Percentiles rank a stretch among this genome's conserved stretches.
Evolutionary conservation across 2,329 filamentous ascomycete species (phyloP).

Genomic region (Plenodomus biglobosus): DNA sequence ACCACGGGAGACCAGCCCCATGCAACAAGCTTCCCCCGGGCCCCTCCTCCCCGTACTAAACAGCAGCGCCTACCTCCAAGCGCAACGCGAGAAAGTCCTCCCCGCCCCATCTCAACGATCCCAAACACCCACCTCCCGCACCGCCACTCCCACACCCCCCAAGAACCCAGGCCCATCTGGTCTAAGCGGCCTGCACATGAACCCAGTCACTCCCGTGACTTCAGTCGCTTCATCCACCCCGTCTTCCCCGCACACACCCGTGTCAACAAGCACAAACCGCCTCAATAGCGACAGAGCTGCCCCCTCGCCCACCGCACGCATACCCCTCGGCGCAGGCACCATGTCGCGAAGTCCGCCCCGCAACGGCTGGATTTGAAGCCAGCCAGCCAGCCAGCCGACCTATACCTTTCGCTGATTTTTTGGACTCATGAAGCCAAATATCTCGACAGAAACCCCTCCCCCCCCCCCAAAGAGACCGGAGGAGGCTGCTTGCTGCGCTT

Average conservation of each 20-base stretch:
- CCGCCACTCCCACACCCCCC: conserved; percentile 8
- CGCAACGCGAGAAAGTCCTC: conserved; percentile 39
- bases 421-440: too few relatives aligned
- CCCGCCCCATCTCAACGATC: conserved; percentile 30
- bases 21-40: conserved; percentile 27
- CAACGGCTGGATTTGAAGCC: conserved; percentile 42
- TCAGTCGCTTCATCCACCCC: conserved; percentile 19
- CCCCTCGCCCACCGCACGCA: conserved; percentile 35
- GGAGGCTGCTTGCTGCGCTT: too few relatives aligned
- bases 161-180: conserved; percentile 10
- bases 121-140: conserved; percentile 8
- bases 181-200: conserved; percentile 40
- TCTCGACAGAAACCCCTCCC: too few relatives aligned
- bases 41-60: conserved; percentile 30
- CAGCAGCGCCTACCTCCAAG: conserved; percentile 36
- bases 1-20: conserved; percentile 19
- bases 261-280: conserved; percentile 15
- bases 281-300: conserved; percentile 17
- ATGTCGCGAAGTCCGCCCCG: conserved; percentile 40
- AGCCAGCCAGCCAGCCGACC: too few relatives aligned
- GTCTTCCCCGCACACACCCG: conserved; percentile 16
- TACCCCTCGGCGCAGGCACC: conserved; percentile 41
- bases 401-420: too few relatives aligned
- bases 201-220: conserved; percentile 34
- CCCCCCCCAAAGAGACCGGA: too few relatives aligned